Evolutionary conservation across 2,329 filamentous ascomycete genomes (phyloP), one percentile per base, ranked within the genome.

Genomic region (Dactylellina cionopaga): DNA sequence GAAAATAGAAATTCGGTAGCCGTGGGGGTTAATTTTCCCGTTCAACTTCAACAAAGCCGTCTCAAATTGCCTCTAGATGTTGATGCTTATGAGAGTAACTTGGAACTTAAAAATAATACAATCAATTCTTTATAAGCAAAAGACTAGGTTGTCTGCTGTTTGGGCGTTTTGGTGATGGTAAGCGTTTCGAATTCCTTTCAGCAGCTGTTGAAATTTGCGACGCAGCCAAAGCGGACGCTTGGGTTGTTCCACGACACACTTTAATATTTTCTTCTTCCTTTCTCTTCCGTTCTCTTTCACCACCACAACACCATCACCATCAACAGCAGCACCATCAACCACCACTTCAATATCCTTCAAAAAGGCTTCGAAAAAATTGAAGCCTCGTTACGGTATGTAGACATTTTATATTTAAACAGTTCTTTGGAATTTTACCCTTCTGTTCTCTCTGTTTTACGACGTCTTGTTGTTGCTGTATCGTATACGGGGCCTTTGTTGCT

Each of bases 161-260:
- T 7, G 46, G 13, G 19, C 17, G 33, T 29, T 29, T 52, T n/a
- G n/a, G n/a, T n/a, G 58, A 46, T 19, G 25, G 54, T 29, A 51
- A 44, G 51, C 44, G 66, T 71, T 64, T 71, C 66, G 46, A 58
- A 71, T 64, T 59, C 66, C 58, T 63, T 71, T 60, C 58, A 58
- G n/a, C n/a, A n/a, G 58, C 52, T 62, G 66, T 63, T 64, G 66
- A 71, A 63, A 37, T 62, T 55, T 60, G 47, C 65, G 39, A 37
- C 44, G 37, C 47, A 33, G 55, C 65, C 31, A 70, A 56, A 58
- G 46, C 55, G 55, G 55, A 25, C 63, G 35, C 63, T 69, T 44
- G 19, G 33, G 52, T 44, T 44, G 49, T 39, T 62, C 55, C 55
- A 62, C 66, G 54, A 69, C 51, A 64, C 66, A 63, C 51, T n/a